phyloP scores from a whole-genome alignment of 228 moss, liverwort and hornwort genomes.

The Sphagnum fallax region DNA sequence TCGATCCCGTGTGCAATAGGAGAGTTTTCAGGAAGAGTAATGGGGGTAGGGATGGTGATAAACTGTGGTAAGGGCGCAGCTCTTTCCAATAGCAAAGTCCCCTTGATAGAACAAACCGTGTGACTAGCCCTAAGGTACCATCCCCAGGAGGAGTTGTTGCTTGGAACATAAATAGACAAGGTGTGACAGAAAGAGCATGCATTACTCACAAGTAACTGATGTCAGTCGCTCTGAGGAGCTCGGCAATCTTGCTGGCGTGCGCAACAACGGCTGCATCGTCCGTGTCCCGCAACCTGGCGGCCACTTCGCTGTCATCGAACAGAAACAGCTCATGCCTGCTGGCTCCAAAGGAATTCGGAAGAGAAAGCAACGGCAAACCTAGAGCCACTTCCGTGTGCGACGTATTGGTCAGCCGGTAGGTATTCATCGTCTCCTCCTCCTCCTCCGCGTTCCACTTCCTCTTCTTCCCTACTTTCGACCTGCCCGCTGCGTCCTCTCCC shows the following conservation, averaged over 20 bases:
- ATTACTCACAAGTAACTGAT: constrained; percentile 74
- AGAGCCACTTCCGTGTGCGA: constrained; percentile 79
- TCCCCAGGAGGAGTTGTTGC: no score
- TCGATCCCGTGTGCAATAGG: no score
- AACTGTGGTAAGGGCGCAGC: no score
- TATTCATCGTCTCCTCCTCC: constrained; percentile 39
- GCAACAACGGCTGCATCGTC: constrained; percentile 37
- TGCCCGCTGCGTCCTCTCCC: no score
- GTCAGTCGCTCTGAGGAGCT: constrained; percentile 77
- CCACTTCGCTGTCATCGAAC: constrained; percentile 55
- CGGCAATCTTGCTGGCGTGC: constrained; percentile 70
- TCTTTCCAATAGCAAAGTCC: no score
- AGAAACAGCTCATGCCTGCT: constrained; percentile 51
- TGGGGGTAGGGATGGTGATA: no score
- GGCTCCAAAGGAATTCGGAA: constrained; percentile 70
- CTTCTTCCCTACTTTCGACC: no score
- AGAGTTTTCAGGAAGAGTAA: no score
- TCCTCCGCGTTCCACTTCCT: neutral
- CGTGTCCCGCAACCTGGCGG: constrained; percentile 19
- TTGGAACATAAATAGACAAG: no score
- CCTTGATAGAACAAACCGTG: no score
- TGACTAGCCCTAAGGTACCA: no score
- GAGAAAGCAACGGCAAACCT: constrained; percentile 68
- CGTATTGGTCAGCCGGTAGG: constrained; percentile 83
- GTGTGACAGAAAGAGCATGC: no score